Evolutionary conservation across 2,329 filamentous ascomycete genomes (phyloP), one percentile per base, ranked within the genome.

Genomic region (Aspergillus flavus): DNA sequence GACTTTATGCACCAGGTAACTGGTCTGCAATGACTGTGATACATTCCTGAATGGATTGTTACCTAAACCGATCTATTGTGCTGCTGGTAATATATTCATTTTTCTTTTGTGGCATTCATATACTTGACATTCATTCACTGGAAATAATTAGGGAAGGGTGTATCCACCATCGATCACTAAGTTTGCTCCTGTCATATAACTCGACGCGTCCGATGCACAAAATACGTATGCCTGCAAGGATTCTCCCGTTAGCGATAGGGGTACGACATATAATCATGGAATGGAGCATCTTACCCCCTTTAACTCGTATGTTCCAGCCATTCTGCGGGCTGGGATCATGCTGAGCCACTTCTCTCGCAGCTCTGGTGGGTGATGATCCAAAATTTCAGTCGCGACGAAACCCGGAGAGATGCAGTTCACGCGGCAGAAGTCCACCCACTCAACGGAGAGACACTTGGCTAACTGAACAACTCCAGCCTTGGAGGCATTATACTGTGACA

Each of bases 331-430:
- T 3, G 79, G 79, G 21, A 80, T 76, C 74, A 81, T 74, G 6
- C 66, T 57, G 16, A 71, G 68, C 79, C 79, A 81, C 53, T 78
- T 74, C 23, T 78, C 61, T 11, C 59, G 57, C 60, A 61, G 64
- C 57, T 79, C 77, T 63, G 68, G 28, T 0, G 79, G 76, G 58
- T 77, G 74, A 12, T 67, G 61, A 60, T 74, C 62, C 16, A 76
- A 66, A 58, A 79, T 81, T 21, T 81, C 75, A 0, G 79, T 81
- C 11, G 72, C 76, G 48, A 80, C 77, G 57, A 76, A 80, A 0
- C 78, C 79, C 1, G 78, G 79, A 1, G 76, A 78, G 46, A 80
- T 75, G 46, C 73, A 78, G 64, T 81, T 81, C 19, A 81, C 79
- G 1, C 78, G 69, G 39, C 69, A 71, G 46, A 76, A 78, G 30